Evolutionary conservation across 148 eudicot species (phyloP), one percentile per base, ranked within the genome.

Genomic region (Limonium bicolor): DNA sequence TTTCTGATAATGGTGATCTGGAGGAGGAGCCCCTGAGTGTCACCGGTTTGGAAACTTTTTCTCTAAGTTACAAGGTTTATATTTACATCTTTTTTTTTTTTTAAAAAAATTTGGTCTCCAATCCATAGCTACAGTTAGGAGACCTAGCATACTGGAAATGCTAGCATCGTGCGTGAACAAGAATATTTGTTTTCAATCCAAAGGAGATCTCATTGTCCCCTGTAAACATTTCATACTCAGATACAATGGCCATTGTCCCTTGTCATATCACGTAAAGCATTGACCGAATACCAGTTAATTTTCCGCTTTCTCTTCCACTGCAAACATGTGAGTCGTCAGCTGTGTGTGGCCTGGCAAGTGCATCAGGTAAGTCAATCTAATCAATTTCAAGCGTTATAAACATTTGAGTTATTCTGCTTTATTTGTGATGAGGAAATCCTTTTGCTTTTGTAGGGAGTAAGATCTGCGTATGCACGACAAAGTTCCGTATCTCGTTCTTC

Each of bases 241-340:
- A 93, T 77, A 47, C 84, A 70, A 51, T 90, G 97, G 95, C 97
- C 95, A 50, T 28, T 90, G 69, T 90, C 97, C 17, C 92, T 90
- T 64, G 92, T 90, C 30, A 75, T 84, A 64, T 90, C 97, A 51
- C 68, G 82, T 58, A 90, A 90, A 56, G 81, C 97, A 38, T 65
- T 84, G 51, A 84, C 93, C 46, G 84, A 90, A 65, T 90, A 90
- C 52, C 97, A 90, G 78, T 64, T 90, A 56, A 84, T 90, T 47
- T 90, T 90, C 54, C 78, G 92, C 46, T 77, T 77, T 58, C 64
- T 90, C 54, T 90, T 90, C 69, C 95, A 84, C 66, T 90, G 97
- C 62, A 90, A 90, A 61, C 83, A 84, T 52, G 97, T 90, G 48
- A 73, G 74, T 40, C 72, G 97, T 52, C 97, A 90, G 72, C 95